Evolutionary conservation across 2,329 filamentous ascomycete species (phyloP).

Genomic region (Teratosphaeria pseudoeucalypti): DNA sequence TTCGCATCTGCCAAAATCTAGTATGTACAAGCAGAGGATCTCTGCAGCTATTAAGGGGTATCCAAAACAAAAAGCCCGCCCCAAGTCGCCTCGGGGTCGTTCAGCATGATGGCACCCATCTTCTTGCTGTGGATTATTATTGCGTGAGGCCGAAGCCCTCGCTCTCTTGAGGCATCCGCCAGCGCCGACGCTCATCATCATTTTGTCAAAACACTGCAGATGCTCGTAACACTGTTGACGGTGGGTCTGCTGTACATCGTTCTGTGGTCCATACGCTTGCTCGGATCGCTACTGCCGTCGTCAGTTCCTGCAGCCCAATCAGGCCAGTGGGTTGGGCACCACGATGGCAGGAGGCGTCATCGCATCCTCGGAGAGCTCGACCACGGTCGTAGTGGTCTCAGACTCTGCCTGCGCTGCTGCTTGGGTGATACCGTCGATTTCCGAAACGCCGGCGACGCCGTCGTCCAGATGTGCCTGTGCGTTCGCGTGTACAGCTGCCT

Average conservation of each 20-base stretch:
- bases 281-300: background rate
- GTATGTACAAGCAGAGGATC: background rate
- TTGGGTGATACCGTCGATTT: background rate
- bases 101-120: background rate
- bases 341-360: background rate
- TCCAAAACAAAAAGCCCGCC: background rate
- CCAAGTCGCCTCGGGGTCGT: background rate
- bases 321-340: background rate
- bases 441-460: background rate
- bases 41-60: background rate
- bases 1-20: background rate
- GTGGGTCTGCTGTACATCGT: background rate
- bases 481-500: background rate
- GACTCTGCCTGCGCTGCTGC: background rate
- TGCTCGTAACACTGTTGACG: background rate
- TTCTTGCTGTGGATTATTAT: background rate
- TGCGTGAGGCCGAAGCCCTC: background rate
- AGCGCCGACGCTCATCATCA: slow-evolving; percentile 14
- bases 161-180: slow-evolving; percentile 4
- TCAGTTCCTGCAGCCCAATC: background rate
- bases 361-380: background rate
- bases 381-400: background rate
- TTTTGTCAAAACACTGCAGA: background rate
- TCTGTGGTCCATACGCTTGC: background rate
- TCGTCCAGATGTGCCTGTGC: background rate